Base-by-base conservation (phyloP, 306 rosid species). In the Prinsepia uniflora region DNA sequence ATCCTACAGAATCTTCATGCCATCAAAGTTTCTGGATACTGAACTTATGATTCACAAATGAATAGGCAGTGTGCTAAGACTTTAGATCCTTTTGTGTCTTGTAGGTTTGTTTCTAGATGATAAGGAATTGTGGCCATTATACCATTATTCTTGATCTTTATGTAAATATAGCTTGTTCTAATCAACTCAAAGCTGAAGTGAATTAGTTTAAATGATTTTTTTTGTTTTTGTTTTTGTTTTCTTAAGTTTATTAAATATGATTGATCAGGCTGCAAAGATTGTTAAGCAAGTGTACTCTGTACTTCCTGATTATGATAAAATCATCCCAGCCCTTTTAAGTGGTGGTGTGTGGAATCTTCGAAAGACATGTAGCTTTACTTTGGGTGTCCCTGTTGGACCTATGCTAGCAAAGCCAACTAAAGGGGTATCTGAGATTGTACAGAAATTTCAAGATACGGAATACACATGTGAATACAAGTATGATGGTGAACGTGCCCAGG, bases 401-500 rank as follows among this genome's bases (percentile, higher is more conserved):
- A 94, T 94, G 99, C 79, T 94, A 61, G 89, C 97, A 70, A 94
- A 94, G 74, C 86, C 99, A 67, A 87, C 92, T 47, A 94, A 89
- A 70, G 86, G 95, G 71, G 83, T 91, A 44, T 78, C 95, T 48
- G 97, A 94, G 83, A 72, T 94, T 79, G 80, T 87, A 72, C 85
- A 87, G 77, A 90, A 87, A 68, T 90, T 91, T 71, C 90, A 87
- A 81, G 92, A 82, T 76, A 80, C 84, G 50, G 96, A 91, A 76
- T 90, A 91, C 81, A 91, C 97, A 15, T 89, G 97, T 76, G 99
- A 94, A 78, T 90, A 89, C 86, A 94, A 94, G 81, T 90, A 94
- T 1, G 98, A 90, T 64, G 98, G 97, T 49, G 96, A 94, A 80
- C 96, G 97, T 78, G 99, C 96, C 47, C 97, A 94, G 97, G 99